Evolutionary conservation across 768 basidiomycete species (phyloP).

Genomic region (Candolleomyces eurysporus): DNA sequence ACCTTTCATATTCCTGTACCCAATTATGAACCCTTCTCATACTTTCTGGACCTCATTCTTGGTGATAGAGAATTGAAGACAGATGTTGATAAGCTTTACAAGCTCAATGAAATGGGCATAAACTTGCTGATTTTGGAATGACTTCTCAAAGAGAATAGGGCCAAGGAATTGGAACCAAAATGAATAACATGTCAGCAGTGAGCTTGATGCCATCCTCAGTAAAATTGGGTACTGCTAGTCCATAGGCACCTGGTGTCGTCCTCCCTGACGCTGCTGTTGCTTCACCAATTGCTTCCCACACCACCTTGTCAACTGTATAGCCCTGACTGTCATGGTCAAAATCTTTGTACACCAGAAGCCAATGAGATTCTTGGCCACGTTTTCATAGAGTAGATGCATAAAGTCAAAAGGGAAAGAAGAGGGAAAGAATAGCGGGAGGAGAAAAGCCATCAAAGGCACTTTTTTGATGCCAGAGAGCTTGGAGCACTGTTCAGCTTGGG

Average conservation of each 20-base stretch:
- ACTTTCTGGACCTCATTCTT: constrained; percentile 23
- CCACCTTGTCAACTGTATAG: constrained; percentile 14
- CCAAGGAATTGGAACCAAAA: constrained; percentile 40
- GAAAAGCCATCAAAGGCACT: constrained; percentile 25
- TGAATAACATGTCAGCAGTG: constrained; percentile 38
- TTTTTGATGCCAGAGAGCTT: constrained; percentile 33
- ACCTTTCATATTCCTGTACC: no score
- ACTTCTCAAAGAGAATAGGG: constrained; percentile 32
- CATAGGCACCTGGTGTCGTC: constrained; percentile 14
- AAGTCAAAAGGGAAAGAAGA: constrained; percentile 42
- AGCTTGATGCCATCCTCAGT: constrained; percentile 40
- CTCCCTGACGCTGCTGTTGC: constrained; percentile 9
- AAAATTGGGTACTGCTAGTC: constrained; percentile 33
- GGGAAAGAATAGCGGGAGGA: constrained; percentile 34
- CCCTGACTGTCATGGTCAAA: constrained; percentile 24
- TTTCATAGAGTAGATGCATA: constrained; percentile 45
- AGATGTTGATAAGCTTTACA: constrained; percentile 31
- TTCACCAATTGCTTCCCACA: constrained; percentile 17
- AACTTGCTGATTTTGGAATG: constrained; percentile 30
- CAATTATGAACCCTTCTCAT: constrained; percentile 26
- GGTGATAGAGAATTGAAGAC: constrained; percentile 34
- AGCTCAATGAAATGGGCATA: constrained; percentile 43
- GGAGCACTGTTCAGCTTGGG: constrained; percentile 16
- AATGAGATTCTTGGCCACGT: constrained; percentile 36
- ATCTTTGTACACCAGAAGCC: constrained; percentile 40